Evolutionary conservation across 805 yeast species (phyloP).

Genomic region (Wickerhamomyces canadensis): DNA sequence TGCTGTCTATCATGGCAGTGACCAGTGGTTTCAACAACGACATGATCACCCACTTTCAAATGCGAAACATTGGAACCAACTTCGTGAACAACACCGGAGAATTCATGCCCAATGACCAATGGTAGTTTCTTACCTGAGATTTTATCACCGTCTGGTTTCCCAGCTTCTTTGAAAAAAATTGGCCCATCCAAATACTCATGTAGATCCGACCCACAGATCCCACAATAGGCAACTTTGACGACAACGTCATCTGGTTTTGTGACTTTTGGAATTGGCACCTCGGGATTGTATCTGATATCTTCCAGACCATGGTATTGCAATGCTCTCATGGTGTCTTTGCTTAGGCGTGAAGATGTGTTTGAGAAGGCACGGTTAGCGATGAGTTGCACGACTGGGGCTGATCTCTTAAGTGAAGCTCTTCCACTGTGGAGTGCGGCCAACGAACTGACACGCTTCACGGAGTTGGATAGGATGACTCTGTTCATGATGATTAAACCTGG

Average conservation of each 20-base stretch:
- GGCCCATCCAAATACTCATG: conserved; percentile 55
- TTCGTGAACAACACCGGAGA: conserved; percentile 53
- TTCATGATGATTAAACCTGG: too few relatives aligned
- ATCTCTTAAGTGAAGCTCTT: too few relatives aligned
- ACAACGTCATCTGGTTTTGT: conserved; percentile 35
- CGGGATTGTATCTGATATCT: conserved; percentile 30
- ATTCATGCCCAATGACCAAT: conserved; percentile 58
- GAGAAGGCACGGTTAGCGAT: not conserved
- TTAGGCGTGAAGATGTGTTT: not conserved
- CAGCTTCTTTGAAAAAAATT: conserved; percentile 52
- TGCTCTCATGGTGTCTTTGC: conserved; percentile 33
- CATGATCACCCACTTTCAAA: conserved; percentile 48
- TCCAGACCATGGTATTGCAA: conserved; percentile 34
- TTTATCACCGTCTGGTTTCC: conserved; percentile 27
- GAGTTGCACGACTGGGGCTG: too few relatives aligned
- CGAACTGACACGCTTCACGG: too few relatives aligned
- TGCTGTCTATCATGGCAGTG: conserved; percentile 34
- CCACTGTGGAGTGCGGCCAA: too few relatives aligned
- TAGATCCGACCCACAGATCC: conserved; percentile 57
- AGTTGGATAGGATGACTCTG: too few relatives aligned
- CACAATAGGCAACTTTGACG: conserved; percentile 44
- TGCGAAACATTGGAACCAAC: conserved; percentile 44
- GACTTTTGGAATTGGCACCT: conserved; percentile 31
- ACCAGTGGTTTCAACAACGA: conserved; percentile 48
- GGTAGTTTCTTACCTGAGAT: conserved; percentile 38